Evolutionary conservation across 2,329 filamentous ascomycete species (phyloP).

Genomic region (Drechslera avenae): DNA sequence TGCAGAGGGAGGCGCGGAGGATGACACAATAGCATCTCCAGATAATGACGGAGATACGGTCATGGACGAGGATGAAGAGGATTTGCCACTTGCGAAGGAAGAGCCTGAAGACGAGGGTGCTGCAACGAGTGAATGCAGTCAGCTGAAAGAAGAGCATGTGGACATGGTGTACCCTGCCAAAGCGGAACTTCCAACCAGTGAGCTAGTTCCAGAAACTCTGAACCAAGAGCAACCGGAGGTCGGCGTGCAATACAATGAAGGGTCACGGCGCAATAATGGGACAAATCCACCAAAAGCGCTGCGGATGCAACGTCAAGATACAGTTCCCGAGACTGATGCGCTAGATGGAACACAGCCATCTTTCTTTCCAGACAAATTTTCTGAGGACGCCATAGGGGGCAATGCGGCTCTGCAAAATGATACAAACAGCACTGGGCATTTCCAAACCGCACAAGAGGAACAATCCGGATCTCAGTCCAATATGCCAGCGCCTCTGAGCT

Average conservation of each 20-base stretch:
- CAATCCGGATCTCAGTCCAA: conserved; percentile 34
- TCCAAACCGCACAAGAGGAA: conserved; percentile 49
- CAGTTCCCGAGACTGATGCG: conserved; percentile 43
- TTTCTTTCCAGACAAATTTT: conserved; percentile 19
- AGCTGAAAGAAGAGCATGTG: conserved; percentile 12
- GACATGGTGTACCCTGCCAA: conserved; percentile 16
- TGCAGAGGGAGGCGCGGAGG: conserved; percentile 14
- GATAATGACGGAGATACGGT: conserved; percentile 21
- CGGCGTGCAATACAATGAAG: neutral
- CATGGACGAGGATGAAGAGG: conserved; percentile 26
- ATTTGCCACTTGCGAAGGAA: conserved; percentile 27
- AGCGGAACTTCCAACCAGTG: conserved; percentile 13
- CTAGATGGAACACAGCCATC: conserved; percentile 43
- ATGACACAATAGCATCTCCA: conserved; percentile 7
- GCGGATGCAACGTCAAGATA: conserved; percentile 32
- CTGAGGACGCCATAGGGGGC: neutral
- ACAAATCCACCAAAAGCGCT: conserved; percentile 6
- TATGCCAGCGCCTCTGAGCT: conserved; percentile 13
- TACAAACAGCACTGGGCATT: conserved; percentile 30
- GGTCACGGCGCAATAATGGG: neutral
- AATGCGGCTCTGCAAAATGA: conserved; percentile 3
- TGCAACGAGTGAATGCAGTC: neutral
- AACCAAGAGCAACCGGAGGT: conserved; percentile 16
- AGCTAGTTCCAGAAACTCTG: conserved; percentile 34
- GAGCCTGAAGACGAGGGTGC: conserved; percentile 17